Conservation (phyloP, 1,284 basidiomycete genomes). For the Sanghuangporus weigelae region DNA sequence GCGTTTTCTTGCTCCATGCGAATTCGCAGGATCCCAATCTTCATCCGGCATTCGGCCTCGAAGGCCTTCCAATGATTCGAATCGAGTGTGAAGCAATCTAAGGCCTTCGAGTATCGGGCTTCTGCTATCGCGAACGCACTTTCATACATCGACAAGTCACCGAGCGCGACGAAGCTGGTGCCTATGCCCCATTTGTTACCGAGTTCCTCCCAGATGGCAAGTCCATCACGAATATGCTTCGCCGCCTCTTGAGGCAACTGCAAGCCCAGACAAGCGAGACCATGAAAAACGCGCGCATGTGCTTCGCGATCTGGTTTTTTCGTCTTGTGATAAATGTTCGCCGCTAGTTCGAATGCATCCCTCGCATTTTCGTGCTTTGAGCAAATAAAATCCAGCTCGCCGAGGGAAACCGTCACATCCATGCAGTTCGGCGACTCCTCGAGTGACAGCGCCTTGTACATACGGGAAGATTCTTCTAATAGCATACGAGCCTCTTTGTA, state of each 20-base stretch:
- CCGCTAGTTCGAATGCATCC: not conserved
- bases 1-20: not conserved
- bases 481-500: not conserved
- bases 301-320: conserved; percentile 2
- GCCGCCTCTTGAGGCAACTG: not conserved
- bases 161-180: not conserved
- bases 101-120: not conserved
- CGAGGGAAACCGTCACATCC: not conserved
- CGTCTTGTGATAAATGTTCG: not conserved
- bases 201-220: not conserved
- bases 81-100: not conserved
- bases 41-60: conserved; percentile 4
- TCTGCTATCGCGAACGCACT: not conserved
- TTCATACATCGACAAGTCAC: not conserved
- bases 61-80: not conserved
- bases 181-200: conserved; percentile 4
- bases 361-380: not conserved
- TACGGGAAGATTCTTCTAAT: not conserved
- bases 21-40: not conserved
- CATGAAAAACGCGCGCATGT: not conserved
- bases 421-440: conserved; percentile 1
- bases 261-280: not conserved
- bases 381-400: not conserved
- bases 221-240: not conserved
- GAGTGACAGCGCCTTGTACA: not conserved